These are phyloP conservation scores for Desmodesmus armatus DNA, from an alignment of 139 green algal species.

Conservation along the genomic window DNA sequence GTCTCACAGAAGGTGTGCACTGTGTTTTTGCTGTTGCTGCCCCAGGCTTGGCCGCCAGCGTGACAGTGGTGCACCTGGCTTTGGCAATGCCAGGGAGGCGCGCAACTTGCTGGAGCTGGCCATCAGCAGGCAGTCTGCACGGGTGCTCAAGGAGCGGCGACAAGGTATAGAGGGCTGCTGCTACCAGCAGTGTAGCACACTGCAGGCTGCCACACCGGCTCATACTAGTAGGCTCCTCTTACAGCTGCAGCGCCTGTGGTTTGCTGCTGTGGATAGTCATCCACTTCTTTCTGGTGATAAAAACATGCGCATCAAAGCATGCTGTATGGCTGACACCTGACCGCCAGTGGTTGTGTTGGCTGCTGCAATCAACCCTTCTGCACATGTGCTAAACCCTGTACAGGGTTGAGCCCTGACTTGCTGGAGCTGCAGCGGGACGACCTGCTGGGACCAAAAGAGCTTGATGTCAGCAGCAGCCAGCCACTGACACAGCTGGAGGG, in stretches of 20 bases:
- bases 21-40: background rate
- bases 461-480: conserved; percentile 46
- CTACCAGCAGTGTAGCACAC: background rate
- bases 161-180: background rate
- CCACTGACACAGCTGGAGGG: conserved; percentile 50
- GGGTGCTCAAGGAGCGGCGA: conserved; percentile 31
- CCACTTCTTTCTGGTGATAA: too few species aligned
- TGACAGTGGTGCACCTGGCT: conserved; percentile 47
- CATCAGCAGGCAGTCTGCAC: conserved; percentile 49
- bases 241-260: background rate
- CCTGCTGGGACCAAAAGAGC: conserved; percentile 55
- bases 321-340: too few species aligned
- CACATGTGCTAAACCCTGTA: too few species aligned
- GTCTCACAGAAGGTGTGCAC: background rate
- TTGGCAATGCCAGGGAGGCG: conserved; percentile 66
- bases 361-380: background rate
- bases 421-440: conserved; percentile 58
- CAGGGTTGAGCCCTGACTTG: conserved; percentile 22
- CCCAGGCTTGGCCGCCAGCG: conserved; percentile 53
- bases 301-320: too few species aligned
- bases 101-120: conserved; percentile 57
- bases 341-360: background rate
- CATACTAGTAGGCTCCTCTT: too few species aligned
- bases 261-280: too few species aligned
- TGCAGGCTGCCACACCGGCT: too few species aligned